Percentiles rank a stretch among this genome's conserved stretches.
These are phyloP conservation scores for Neophaeococcomyces mojaviensis DNA, from an alignment of 2,329 filamentous ascomycete species.

Conservation along the genomic window DNA sequence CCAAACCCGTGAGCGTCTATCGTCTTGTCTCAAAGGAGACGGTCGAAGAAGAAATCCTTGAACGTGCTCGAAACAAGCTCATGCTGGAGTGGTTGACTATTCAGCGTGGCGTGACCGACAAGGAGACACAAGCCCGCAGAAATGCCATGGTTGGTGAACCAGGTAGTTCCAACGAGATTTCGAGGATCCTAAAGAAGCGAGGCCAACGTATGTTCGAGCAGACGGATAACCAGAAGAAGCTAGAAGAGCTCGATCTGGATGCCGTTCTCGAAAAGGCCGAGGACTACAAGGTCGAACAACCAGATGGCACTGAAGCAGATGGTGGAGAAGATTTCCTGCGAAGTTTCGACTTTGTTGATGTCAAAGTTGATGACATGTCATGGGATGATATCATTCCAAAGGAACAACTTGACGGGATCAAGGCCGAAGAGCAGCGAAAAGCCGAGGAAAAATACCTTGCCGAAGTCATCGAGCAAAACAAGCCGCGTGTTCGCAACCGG, in stretches of 20 bases:
- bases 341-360: conserved; percentile 87
- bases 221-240: conserved; percentile 88
- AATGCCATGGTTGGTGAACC: conserved; percentile 59
- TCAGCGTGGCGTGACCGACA: conserved; percentile 91
- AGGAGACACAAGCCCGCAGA: conserved; percentile 67
- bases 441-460: conserved; percentile 76
- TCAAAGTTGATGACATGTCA: conserved; percentile 85
- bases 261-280: conserved; percentile 95
- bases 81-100: conserved; percentile 97
- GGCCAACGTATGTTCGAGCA: conserved; percentile 99
- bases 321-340: conserved; percentile 94
- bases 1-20: conserved; percentile 91
- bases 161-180: conserved; percentile 88
- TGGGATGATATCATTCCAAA: conserved; percentile 99
- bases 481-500: conserved; percentile 67
- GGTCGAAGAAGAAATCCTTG: conserved; percentile 93
- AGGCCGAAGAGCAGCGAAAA: conserved; percentile 77
- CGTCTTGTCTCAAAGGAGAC: conserved; percentile 96
- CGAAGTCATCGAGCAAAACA: conserved; percentile 74
- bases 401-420: conserved; percentile 81
- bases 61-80: conserved; percentile 93
- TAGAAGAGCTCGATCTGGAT: conserved; percentile 96
- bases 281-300: conserved; percentile 91
- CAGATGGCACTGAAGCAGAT: conserved; percentile 87
- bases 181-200: conserved; percentile 89